Percentiles rank a stretch among this genome's conserved stretches.
Conservation (phyloP, 1,284 basidiomycete genomes). For the Rhizoctonia solani region DNA sequence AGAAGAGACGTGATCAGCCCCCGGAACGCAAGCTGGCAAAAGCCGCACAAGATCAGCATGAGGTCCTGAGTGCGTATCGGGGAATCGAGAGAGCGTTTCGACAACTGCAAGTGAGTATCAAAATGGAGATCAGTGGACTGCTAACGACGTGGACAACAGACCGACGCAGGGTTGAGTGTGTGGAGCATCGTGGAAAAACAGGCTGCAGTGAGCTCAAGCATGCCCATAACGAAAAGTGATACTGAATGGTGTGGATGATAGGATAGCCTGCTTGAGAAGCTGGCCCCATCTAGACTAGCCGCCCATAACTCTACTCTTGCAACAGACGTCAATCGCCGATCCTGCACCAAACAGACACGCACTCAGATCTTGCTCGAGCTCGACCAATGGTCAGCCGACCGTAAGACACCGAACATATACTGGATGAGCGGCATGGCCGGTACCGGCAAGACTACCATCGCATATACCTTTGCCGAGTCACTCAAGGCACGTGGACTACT, state of each 20-base stretch:
- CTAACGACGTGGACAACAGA: not conserved
- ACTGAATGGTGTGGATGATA: not conserved
- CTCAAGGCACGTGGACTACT: not conserved
- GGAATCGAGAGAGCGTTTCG: not conserved
- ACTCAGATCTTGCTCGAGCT: not conserved
- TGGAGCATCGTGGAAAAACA: conserved; percentile 7
- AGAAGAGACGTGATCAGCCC: not conserved
- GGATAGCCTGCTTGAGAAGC: not conserved
- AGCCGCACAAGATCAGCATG: not conserved
- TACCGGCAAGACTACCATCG: too few species aligned
- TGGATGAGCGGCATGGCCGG: conserved; percentile 11
- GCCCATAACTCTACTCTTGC: not conserved
- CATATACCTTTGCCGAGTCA: too few species aligned
- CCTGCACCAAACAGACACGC: conserved; percentile 7
- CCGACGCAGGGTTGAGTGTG: not conserved
- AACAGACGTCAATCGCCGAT: not conserved
- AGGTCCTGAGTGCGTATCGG: not conserved
- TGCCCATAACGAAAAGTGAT: too few species aligned
- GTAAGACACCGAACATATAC: not conserved
- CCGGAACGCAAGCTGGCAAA: not conserved
- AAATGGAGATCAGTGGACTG: not conserved
- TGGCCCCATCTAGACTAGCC: not conserved
- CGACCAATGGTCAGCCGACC: not conserved
- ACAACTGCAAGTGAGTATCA: not conserved
- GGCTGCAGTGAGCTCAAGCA: not conserved